Evolutionary conservation across 192 early-diverging fungal genomes (phyloP).

Genomic region (Neocallimastix lanati): DNA sequence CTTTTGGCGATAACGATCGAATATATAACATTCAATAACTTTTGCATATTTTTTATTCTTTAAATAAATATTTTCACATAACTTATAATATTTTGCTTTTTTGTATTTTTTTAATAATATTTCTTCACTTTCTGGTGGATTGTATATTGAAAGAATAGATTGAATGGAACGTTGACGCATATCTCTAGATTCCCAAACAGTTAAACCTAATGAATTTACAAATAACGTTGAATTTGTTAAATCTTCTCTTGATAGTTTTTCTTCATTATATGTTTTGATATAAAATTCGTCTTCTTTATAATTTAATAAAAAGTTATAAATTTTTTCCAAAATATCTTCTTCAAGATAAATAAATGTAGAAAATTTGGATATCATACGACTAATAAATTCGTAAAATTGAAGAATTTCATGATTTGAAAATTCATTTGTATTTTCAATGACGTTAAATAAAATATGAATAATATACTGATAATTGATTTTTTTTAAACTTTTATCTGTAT

Average conservation of each 20-base stretch:
- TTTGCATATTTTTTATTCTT: not conserved
- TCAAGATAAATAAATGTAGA: not conserved
- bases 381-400: not conserved
- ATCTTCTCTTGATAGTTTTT: not conserved
- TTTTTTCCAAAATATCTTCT: not conserved
- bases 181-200: not conserved
- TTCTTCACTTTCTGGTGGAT: not conserved
- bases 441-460: not conserved
- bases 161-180: not conserved
- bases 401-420: not conserved
- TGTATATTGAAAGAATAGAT: not conserved
- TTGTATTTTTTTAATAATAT: not conserved
- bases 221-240: not conserved
- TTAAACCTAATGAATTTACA: not conserved
- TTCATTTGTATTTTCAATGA: not conserved
- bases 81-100: not conserved
- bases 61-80: not conserved
- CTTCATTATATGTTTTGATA: not conserved
- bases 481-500: not conserved
- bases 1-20: not conserved
- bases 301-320: not conserved
- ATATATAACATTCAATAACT: not conserved
- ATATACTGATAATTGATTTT: not conserved
- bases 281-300: not conserved
- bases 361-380: not conserved